Base-by-base conservation (phyloP, 805 yeast species). In the Saturnispora quitensis region DNA sequence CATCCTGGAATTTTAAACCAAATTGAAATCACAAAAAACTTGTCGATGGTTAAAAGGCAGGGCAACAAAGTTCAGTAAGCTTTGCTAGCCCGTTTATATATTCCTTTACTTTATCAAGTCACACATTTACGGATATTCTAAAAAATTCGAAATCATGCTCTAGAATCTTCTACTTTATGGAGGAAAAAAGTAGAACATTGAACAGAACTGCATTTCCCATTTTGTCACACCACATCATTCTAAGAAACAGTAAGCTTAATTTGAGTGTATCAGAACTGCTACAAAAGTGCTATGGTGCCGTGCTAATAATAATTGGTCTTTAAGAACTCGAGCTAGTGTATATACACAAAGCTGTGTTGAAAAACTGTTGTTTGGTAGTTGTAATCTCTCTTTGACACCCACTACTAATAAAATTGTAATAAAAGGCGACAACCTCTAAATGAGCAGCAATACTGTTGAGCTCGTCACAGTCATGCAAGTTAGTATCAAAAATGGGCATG, bases 391-490 rank as follows among this genome's bases (percentile, higher is more conserved):
- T 43, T 46, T 43, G 35, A 35, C 47, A 43, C 10, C n/a, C 43
- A 31, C 27, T 13, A 20, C 38, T 40, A 42, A 50, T 50, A 27
- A 52, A 50, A 24, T 52, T 47, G 36, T 45, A 53, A 27, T 50
- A 51, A 36, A 53, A 53, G 15, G 80, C 81, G 38, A 79, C 68
- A n/a, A 76, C 68, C 51, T 78, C 78, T 56, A 85, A 64, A 65
- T 84, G 89, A 27, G 74, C 69, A 50, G 75, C 76, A 52, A 81
- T 63, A 13, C 70, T 65, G 44, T 80, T 62, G 55, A 69, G 73
- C 62, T 86, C 91, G 61, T 84, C 76, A 20, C 82, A 81, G 35
- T 84, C 77, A 67, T 85, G 90, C 28, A 72, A 68, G 35, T 74
- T 69, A 36, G 62, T 60, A 24, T 59, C 55, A 36, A 65, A 6